Evolutionary conservation across 1,139 yeast genomes (phyloP), one percentile per base, ranked within the genome.

Genomic region (Yamadazyma buinensis): DNA sequence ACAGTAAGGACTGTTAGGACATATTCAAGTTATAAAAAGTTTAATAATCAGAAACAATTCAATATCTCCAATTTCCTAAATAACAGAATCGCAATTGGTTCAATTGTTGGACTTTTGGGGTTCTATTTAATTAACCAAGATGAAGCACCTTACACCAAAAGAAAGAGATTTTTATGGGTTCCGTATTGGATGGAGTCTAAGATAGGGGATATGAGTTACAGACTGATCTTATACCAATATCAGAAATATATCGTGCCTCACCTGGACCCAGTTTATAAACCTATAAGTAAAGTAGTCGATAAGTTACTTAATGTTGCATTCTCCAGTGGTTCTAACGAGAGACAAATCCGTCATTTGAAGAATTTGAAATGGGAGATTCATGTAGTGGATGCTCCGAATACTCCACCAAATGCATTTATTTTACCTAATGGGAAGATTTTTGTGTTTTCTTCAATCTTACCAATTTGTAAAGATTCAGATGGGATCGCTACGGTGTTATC

Each of bases 371-470:
- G 98, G 98, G 67, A 76, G 45, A 77, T 92, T 25, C 88, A 87
- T 57, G 85, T 94, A 19, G 77, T 92, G 29, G 85, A 83, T 47
- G 80, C 82, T 6, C 60, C 55, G 9, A 63, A 68, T 13, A 54
- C 52, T 22, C 85, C 96, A 4, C 97, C 98, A 2, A 92, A 92
- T 59, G 98, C 98, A 2, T 92, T 94, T 59, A 95, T 92, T 19
- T 67, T 92, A 34, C 97, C 97, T 15, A 92, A 94, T 40, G 98
- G 98, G 10, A 90, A 90, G 58, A 95, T 94, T 29, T 92, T 92
- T 59, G 87, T 92, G 14, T 86, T 86, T 51, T 72, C 83, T 32
- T 78, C 86, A 14, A 86, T 94, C 34, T 57, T 92, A 35, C 84
- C 87, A 1, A 77, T 92, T 23, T 84, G 95, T 54, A 62, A 66